Conservation (phyloP, 169 alveolate species). For the Plasmodium coatneyi region DNA sequence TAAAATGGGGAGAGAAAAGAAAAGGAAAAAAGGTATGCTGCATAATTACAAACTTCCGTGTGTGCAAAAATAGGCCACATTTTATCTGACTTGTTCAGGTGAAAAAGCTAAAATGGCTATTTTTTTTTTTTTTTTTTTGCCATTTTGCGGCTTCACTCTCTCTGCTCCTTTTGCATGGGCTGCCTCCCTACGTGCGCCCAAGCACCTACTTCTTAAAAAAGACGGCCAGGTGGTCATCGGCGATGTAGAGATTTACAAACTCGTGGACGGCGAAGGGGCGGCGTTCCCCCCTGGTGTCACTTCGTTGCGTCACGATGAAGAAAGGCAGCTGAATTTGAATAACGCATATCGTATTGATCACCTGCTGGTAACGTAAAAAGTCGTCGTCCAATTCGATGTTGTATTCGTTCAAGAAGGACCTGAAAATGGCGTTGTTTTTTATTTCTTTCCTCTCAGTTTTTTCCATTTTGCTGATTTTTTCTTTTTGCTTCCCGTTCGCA, state of each 20-base stretch:
- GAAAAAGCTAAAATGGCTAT: not conserved
- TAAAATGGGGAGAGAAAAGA: not conserved
- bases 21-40: not conserved
- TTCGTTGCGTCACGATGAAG: slow-evolving; percentile 43
- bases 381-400: slow-evolving; percentile 73
- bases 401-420: slow-evolving; percentile 71
- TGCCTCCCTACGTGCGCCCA: not conserved
- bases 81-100: not conserved
- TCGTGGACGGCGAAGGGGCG: not conserved
- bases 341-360: slow-evolving; percentile 58
- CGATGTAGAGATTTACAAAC: slow-evolving; percentile 35
- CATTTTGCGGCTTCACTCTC: not conserved
- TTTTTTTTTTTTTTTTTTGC: not conserved
- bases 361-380: slow-evolving; percentile 57
- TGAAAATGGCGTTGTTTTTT: slow-evolving; percentile 10
- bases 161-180: not conserved
- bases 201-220: slow-evolving; percentile 55
- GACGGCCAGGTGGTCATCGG: slow-evolving; percentile 48
- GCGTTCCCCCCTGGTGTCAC: not conserved
- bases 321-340: slow-evolving; percentile 70
- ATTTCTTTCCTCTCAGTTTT: not conserved
- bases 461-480: not conserved
- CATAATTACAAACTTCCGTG: not conserved
- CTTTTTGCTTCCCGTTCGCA: slow-evolving; percentile 12
- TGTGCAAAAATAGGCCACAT: not conserved